Base-by-base conservation (phyloP, 2,329 filamentous ascomycete species). In the Colletotrichum aenigma region DNA sequence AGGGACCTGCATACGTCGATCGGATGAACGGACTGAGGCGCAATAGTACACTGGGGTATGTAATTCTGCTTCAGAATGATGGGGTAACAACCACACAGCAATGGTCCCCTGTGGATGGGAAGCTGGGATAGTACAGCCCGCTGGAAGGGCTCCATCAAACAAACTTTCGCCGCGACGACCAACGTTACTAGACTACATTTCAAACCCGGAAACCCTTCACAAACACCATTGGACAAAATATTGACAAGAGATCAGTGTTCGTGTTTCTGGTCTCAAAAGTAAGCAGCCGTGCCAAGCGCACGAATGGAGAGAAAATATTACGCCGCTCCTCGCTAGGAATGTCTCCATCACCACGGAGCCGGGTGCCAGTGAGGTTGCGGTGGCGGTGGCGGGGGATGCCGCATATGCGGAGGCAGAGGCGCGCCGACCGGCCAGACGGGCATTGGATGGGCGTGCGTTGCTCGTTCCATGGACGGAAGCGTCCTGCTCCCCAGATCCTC, bases 381-480 rank as follows among this genome's bases (percentile, higher is more conserved):
- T 21, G 70, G 74, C 10, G 74, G 73, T 2, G 73, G 74, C 48
- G 74, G 74, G 24, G 70, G 68, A 15, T 52, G 76, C 4, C 71
- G 74, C 71, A 76, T 62, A 24, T 75, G 74, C 70, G 60, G 74
- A 18, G 74, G 74, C 30, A 75, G 34, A 21, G 71, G 71, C 48
- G 66, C 55, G 6, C 61, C 71, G 62, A 58, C 52, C 52, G 74
- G 66, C 71, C 66, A 76, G 26, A 62, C 32, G 21, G 74, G 61
- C 66, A 48, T 24, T 16, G 60, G 60, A 36, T 76, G 74, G 12
- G 13, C 26, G 5, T 74, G 70, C 24, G 52, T 66, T 30, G 66
- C 36, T 21, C 74, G 74, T 75, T 88, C 86, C 87, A 89, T 89
- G 10, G 87, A 84, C 7, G 88, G 88, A 66, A 89, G 78, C 68